Evolutionary conservation across 352 stramenopile species (phyloP), one percentile per base, ranked within the genome.

Genomic region (Phytophthora boehmeriae): DNA sequence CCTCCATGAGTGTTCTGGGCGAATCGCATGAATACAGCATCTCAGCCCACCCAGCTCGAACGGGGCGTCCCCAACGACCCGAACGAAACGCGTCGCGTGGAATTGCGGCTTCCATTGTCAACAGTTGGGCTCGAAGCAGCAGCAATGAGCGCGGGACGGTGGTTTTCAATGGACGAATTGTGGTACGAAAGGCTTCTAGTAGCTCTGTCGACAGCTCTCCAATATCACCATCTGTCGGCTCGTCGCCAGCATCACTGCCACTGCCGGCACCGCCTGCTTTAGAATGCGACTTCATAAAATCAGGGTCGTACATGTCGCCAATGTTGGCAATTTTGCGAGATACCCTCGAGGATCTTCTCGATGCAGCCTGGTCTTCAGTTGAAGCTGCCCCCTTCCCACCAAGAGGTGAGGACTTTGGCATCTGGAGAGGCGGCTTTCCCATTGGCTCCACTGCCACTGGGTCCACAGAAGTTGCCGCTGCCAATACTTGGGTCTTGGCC

Each of bases 281-380:
- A 48, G 47, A 59, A 52, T 61, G 48, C 28, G 52, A 35, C 72
- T 71, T 82, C 56, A 67, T 63, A 17, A 88, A 66, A 10, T 91
- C 82, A 1, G 84, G 81, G 52, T 93, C 80, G 56, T 93, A 93
- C 72, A 91, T 76, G 56, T 91, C 84, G 0, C 67, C 84, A 46
- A 93, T 93, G 28, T 93, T 93, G 4, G 80, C 83, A 50, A 86
- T 89, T 49, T 92, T 93, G 17, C 81, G 85, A 34, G 85, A 77
- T 14, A 93, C 82, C 36, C 85, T 62, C 19, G 82, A 78, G 5
- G 85, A 90, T 50, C 85, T 66, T 54, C 83, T 80, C 5, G 68
- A 73, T 42, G 54, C 56, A 20, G 52, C 50, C 39, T 50, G 48
- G 11, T 68, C 60, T 45, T 73, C 63, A 8, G 66, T 60, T 48